Evolutionary conservation across 495 filamentous ascomycete species (phyloP).

Genomic region (Chaetomium cochliodes): DNA sequence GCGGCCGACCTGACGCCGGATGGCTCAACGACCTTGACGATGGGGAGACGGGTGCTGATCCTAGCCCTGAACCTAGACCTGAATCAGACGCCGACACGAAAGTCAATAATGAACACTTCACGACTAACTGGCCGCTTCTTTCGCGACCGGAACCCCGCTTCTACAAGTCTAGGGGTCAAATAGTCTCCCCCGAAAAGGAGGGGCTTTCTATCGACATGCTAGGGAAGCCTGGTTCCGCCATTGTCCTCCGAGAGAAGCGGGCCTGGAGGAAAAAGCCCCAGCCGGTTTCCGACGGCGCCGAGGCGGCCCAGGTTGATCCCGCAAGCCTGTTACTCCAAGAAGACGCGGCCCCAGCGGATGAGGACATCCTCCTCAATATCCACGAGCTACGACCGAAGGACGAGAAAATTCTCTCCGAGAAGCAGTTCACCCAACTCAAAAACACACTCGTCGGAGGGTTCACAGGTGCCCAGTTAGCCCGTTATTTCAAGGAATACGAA

Average conservation of each 20-base stretch:
- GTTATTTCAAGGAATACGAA: constrained; percentile 35
- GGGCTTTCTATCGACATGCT: constrained; percentile 25
- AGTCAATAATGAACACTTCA: neutral
- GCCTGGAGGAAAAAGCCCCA: neutral
- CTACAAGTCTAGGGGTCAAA: constrained; percentile 14
- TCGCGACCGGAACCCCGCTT: neutral
- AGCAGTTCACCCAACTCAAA: constrained; percentile 43
- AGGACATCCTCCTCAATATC: constrained; percentile 45
- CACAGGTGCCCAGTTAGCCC: constrained; percentile 40
- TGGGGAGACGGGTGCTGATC: neutral
- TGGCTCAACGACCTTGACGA: neutral
- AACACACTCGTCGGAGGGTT: constrained; percentile 43
- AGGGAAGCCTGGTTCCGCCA: constrained; percentile 33
- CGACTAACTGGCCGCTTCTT: neutral
- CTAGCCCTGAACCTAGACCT: neutral
- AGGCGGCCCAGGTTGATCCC: constrained; percentile 28
- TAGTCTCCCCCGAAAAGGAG: constrained; percentile 13
- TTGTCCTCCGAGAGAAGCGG: constrained; percentile 40
- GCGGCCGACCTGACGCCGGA: neutral
- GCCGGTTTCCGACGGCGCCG: neutral
- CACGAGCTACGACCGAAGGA: constrained; percentile 41
- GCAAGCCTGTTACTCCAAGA: constrained; percentile 36
- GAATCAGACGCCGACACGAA: neutral
- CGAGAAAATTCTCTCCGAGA: constrained; percentile 31
- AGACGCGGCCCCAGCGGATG: constrained; percentile 17